Conservation (phyloP, 2,329 filamentous ascomycete species). For the Aspergillus felis region DNA sequence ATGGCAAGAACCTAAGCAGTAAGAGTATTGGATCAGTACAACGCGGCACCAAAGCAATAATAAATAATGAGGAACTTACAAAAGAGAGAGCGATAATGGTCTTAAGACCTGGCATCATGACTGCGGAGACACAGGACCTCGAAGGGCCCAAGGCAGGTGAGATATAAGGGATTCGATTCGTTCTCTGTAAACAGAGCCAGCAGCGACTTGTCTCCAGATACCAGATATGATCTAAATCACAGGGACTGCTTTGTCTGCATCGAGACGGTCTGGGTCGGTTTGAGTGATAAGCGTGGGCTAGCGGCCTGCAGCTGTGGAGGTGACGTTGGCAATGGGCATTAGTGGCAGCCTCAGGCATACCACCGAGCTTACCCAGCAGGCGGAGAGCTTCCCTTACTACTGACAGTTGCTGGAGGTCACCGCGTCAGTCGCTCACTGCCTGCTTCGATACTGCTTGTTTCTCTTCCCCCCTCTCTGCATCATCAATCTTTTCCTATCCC, state of each 20-base stretch:
- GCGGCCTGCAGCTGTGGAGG: conserved; percentile 9
- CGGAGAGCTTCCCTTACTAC: conserved; percentile 8
- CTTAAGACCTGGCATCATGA: conserved; percentile 81
- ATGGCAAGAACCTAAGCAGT: conserved; percentile 74
- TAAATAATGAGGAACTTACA: conserved; percentile 48
- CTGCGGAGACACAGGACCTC: conserved; percentile 26
- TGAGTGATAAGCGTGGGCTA: background rate
- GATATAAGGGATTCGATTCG: background rate
- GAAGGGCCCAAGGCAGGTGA: conserved; percentile 11
- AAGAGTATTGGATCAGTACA: conserved; percentile 1
- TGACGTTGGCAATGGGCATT: conserved; percentile 22
- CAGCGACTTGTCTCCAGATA: background rate
- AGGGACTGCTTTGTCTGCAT: conserved; percentile 6
- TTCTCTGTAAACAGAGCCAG: conserved; percentile 3
- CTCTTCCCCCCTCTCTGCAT: conserved; percentile 2
- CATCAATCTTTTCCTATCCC: conserved; percentile 6
- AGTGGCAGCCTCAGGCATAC: conserved; percentile 16
- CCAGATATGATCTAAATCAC: background rate
- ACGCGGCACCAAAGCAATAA: background rate
- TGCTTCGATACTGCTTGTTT: conserved; percentile 6
- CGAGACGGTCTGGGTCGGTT: background rate
- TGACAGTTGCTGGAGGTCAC: conserved; percentile 15
- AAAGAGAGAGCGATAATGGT: conserved; percentile 99
- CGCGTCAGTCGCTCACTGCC: conserved; percentile 35
- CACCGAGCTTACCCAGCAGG: conserved; percentile 5